phyloP scores from a whole-genome alignment of 1,284 basidiomycete species.

The Paramarasmius palmivorus region DNA sequence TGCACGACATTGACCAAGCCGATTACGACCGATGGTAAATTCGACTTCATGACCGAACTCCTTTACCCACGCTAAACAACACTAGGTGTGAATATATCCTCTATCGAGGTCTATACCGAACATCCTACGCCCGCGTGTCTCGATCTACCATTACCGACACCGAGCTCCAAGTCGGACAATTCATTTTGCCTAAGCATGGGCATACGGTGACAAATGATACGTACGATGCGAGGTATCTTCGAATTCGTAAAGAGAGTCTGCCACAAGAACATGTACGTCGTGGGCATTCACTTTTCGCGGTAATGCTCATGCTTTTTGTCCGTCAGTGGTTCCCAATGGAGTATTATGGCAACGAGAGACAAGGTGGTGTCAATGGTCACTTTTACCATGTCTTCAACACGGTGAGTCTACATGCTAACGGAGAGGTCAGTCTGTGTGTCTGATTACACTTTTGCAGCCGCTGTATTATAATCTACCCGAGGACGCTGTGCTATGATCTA shows the following conservation, averaged over 20 bases:
- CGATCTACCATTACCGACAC: conserved; percentile 76
- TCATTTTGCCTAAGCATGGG: conserved; percentile 68
- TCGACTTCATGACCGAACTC: no score
- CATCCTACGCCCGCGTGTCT: conserved; percentile 73
- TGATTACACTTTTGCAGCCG: conserved; percentile 50
- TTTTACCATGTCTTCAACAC: conserved; percentile 77
- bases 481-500: conserved; percentile 42
- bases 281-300: conserved; percentile 1
- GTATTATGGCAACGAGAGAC: conserved; percentile 56
- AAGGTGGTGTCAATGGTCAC: conserved; percentile 67
- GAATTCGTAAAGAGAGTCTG: conserved; percentile 66
- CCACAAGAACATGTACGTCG: conserved; percentile 59
- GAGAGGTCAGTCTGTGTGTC: conserved; percentile 6
- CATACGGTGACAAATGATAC: conserved; percentile 57
- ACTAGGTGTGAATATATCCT: conserved; percentile 87
- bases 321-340: conserved; percentile 74
- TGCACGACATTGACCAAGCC: conserved; percentile 75
- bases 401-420: conserved; percentile 36
- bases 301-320: neutral
- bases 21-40: conserved; percentile 73
- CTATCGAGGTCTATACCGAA: conserved; percentile 80
- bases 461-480: conserved; percentile 68
- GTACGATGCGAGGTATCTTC: conserved; percentile 62
- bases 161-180: conserved; percentile 80
- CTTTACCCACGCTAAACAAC: no score